Conservation (phyloP, 2,329 filamentous ascomycete genomes). For the Septoria petroselini region DNA sequence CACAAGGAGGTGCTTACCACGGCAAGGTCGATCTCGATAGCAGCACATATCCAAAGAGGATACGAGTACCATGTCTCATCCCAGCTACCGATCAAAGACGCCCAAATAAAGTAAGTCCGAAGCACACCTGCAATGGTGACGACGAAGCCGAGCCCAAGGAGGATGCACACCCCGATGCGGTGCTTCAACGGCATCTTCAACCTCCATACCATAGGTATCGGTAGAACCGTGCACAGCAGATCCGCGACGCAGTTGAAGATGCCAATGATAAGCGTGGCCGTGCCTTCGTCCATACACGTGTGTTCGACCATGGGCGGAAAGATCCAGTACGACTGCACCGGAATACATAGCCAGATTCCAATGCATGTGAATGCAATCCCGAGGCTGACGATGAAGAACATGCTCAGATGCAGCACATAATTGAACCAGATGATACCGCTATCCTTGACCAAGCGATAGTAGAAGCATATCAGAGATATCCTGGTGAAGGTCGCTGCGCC, state of each 20-base stretch:
- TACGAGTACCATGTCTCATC: constrained; percentile 47
- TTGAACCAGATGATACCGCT: constrained; percentile 41
- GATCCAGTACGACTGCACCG: constrained; percentile 43
- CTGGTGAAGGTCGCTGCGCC: constrained; percentile 45
- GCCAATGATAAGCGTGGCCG: constrained; percentile 40
- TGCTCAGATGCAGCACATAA: constrained; percentile 41
- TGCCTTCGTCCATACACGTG: constrained; percentile 45
- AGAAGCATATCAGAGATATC: constrained; percentile 47
- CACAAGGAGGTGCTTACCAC: constrained; percentile 37
- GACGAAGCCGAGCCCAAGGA: constrained; percentile 44
- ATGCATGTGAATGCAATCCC: constrained; percentile 41
- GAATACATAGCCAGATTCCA: constrained; percentile 41
- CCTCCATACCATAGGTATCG: constrained; percentile 45
- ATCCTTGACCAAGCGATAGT: constrained; percentile 46
- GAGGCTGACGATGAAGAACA: constrained; percentile 40
- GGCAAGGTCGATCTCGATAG: constrained; percentile 48
- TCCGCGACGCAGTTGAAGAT: constrained; percentile 47
- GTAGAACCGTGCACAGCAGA: constrained; percentile 43
- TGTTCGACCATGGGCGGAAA: constrained; percentile 34
- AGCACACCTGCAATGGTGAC: constrained; percentile 45
- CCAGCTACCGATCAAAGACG: constrained; percentile 41
- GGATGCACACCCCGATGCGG: constrained; percentile 40
- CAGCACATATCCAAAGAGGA: constrained; percentile 48
- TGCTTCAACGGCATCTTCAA: constrained; percentile 45
- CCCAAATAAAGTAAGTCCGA: constrained; percentile 47